These are phyloP conservation scores for Cucurbita pepo DNA, from an alignment of 306 rosid species.

Conservation along the genomic window DNA sequence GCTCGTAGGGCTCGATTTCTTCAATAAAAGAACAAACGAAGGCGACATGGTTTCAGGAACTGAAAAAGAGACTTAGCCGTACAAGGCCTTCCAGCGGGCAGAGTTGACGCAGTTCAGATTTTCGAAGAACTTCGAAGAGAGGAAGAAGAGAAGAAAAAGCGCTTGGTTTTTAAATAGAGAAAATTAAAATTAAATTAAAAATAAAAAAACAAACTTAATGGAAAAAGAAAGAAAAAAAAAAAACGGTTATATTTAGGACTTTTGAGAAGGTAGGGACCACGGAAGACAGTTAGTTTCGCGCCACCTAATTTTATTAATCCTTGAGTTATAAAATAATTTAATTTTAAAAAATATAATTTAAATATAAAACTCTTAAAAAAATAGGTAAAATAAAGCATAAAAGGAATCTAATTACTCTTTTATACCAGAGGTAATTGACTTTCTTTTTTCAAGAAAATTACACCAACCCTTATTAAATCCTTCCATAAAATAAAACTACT, in stretches of 20 bases:
- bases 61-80: not conserved
- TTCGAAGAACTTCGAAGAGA: not conserved
- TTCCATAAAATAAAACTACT: not conserved
- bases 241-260: conserved; percentile 5
- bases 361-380: not conserved
- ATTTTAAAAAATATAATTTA: not conserved
- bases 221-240: not conserved
- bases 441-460: not conserved
- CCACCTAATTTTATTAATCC: not conserved
- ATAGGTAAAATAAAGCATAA: not conserved
- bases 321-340: not conserved
- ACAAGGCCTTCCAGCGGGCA: not conserved
- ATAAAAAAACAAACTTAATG: not conserved
- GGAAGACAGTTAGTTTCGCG: conserved; percentile 9
- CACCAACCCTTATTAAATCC: not conserved
- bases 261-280: conserved; percentile 1
- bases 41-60: not conserved
- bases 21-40: not conserved
- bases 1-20: not conserved
- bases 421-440: not conserved
- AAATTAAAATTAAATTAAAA: not conserved
- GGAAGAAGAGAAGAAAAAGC: not conserved
- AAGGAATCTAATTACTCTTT: not conserved
- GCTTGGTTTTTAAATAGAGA: not conserved
- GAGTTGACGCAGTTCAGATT: not conserved